Base-by-base conservation (phyloP, 2,329 filamentous ascomycete species). In the Calycina marina region DNA sequence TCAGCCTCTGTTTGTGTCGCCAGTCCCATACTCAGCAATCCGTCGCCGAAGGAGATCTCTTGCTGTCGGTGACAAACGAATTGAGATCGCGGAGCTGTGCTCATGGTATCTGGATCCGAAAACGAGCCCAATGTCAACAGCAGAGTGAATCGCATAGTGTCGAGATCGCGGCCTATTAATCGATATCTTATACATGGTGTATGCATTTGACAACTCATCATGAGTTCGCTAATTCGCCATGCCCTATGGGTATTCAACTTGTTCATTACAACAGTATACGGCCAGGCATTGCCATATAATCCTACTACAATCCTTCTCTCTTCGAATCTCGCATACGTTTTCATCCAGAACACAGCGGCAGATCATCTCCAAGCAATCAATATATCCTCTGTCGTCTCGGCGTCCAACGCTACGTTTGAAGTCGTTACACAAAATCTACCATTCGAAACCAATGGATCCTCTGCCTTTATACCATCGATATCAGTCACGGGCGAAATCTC, bases 251-350 rank as follows among this genome's bases (percentile, higher is more conserved):
- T 34, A 28, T 36, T 42, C 14, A 12, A 29, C 16, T 17, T 37
- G 22, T 27, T 40, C 30, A 16, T 38, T 8, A 10, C 40, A n/a
- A 20, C 20, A 8, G 14, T 20, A 4, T 34, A 28, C 25, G 34
- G 63, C 31, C 59, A 63, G 45, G 54, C 53, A 30, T 65, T 84
- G 32, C 84, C 83, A 15, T 93, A 92, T 59, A 74, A 76, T 34
- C 79, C 83, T 3, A 84, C 84, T 0, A 72, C 69, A 17, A 66
- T 92, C 32, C 67, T 88, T 36, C 63, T 73, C 28, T 55, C 57
- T 11, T 61, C 67, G 5, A 62, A 70, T 12, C 51, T 70, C 18
- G 73, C 74, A 37, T 93, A 90, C 54, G 64, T 88, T 41, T 74
- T 93, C 46, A 18, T 62, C 22, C 60, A 50, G 46, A 62, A 52